Base-by-base conservation (phyloP, 768 basidiomycete genomes). In the Coprinopsis sp. region DNA sequence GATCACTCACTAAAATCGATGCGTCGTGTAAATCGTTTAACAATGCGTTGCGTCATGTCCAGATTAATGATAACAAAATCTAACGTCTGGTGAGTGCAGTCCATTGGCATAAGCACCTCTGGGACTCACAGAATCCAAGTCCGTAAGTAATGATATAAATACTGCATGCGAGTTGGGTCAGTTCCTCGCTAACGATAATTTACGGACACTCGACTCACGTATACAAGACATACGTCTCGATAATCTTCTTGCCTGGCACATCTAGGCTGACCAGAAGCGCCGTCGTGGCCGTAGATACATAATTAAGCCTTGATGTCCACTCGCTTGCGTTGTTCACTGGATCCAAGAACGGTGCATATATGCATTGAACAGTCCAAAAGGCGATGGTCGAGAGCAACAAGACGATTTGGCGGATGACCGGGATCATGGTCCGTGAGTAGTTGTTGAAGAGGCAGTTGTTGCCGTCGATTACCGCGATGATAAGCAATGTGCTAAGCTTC, bases 251-350 rank as follows among this genome's bases (percentile, higher is more conserved):
- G 1, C 77, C 77, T 18, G 80, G 78, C 46, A 84, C 64, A 55
- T 80, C 63, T 41, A 84, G 62, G 16, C 78, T 78, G 38, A 83
- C 76, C n/a, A 71, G 64, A 18, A 90, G 69, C 3, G 87, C 82
- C 27, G 84, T 72, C 18, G 72, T 60, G 24, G 86, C 73, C 8
- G 86, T 84, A 23, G 74, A 56, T 33, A 88, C 71, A 61, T 87
- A 91, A 59, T 84, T 84, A 36, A 84, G 60, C 40, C 87, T 64
- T 34, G 84, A 86, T 10, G 74, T 73, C 78, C 81, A 85, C 71
- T 88, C 85, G 59, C 79, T 82, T 1, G 84, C 82, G 61, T 88
- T 88, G 60, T 78, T 78, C 48, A 82, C 74, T 16, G 84, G 83
- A 55, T 87, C 78, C 48, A 81, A 55, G 59, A 87, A 87, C 5